Evolutionary conservation across 495 filamentous ascomycete species (phyloP).

Genomic region (Podospora anserina): DNA sequence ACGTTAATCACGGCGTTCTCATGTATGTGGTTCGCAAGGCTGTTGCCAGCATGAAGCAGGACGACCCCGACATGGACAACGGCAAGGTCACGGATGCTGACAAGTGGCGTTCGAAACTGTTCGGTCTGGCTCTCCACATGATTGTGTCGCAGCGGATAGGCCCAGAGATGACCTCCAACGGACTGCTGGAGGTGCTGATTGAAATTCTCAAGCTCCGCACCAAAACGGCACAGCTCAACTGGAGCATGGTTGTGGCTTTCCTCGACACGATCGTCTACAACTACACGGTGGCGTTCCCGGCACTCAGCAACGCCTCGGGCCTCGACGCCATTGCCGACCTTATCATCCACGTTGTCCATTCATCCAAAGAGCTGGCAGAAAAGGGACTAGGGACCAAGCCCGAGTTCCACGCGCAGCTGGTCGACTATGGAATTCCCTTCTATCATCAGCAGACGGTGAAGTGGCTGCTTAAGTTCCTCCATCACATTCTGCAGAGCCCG

Average conservation of each 20-base stretch:
- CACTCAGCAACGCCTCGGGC: conserved; percentile 72
- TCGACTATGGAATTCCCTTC: conserved; percentile 90
- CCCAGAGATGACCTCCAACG: conserved; percentile 76
- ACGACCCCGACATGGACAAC: conserved; percentile 51
- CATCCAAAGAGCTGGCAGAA: conserved; percentile 60
- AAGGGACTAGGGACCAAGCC: conserved; percentile 69
- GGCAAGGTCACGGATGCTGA: conserved; percentile 61
- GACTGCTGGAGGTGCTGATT: conserved; percentile 81
- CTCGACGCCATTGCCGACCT: conserved; percentile 84
- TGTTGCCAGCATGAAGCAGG: conserved; percentile 69
- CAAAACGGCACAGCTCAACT: conserved; percentile 72
- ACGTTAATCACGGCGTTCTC: conserved; percentile 94
- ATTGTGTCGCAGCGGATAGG: conserved; percentile 66
- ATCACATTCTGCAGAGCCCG: conserved; percentile 86
- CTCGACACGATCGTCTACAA: conserved; percentile 82
- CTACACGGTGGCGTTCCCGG: conserved; percentile 74
- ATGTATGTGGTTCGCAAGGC: conserved; percentile 89
- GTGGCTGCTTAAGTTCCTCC: conserved; percentile 92
- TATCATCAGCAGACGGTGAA: conserved; percentile 89
- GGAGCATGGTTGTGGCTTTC: conserved; percentile 77
- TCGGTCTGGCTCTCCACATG: conserved; percentile 74
- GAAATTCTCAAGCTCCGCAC: conserved; percentile 86
- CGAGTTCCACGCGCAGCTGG: conserved; percentile 72
- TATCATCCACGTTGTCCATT: conserved; percentile 73
- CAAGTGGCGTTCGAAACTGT: conserved; percentile 85